Conservation (phyloP, 2,329 filamentous ascomycete genomes). For the Neophaeococcomyces mojaviensis region DNA sequence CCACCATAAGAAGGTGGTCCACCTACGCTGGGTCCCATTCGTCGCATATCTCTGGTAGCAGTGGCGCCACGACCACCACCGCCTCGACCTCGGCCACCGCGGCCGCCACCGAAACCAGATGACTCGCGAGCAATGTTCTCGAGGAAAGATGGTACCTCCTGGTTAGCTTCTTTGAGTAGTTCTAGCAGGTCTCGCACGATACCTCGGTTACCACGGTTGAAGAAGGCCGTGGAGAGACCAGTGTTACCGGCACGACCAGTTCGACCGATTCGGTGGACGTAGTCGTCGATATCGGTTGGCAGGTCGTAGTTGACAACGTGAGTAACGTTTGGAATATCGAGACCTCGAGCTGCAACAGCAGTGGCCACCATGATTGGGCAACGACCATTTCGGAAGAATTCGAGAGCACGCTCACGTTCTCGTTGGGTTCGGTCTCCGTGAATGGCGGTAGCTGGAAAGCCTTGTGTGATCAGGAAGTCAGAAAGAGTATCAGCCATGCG, state of each 20-base stretch:
- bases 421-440: conserved; percentile 98
- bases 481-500: conserved; percentile 97
- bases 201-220: conserved; percentile 98
- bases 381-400: conserved; percentile 93
- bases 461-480: conserved; percentile 97
- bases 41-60: conserved; percentile 85
- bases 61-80: conserved; percentile 57
- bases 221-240: conserved; percentile 96
- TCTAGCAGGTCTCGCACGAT: conserved; percentile 94
- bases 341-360: conserved; percentile 80
- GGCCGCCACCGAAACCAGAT: conserved; percentile 66
- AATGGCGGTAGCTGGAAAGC: conserved; percentile 95
- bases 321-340: conserved; percentile 92
- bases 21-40: conserved; percentile 44
- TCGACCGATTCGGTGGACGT: conserved; percentile 98
- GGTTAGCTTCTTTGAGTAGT: conserved; percentile 97
- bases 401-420: conserved; percentile 93
- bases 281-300: conserved; percentile 97
- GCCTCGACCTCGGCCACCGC: conserved; percentile 59
- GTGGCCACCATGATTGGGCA: conserved; percentile 97
- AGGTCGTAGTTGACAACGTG: conserved; percentile 99
- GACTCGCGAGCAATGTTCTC: conserved; percentile 96
- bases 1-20: conserved; percentile 31
- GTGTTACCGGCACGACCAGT: conserved; percentile 99
- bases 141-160: conserved; percentile 87